Evolutionary conservation across 2,329 filamentous ascomycete genomes (phyloP).

Genomic region (Sclerotinia subarctica): DNA sequence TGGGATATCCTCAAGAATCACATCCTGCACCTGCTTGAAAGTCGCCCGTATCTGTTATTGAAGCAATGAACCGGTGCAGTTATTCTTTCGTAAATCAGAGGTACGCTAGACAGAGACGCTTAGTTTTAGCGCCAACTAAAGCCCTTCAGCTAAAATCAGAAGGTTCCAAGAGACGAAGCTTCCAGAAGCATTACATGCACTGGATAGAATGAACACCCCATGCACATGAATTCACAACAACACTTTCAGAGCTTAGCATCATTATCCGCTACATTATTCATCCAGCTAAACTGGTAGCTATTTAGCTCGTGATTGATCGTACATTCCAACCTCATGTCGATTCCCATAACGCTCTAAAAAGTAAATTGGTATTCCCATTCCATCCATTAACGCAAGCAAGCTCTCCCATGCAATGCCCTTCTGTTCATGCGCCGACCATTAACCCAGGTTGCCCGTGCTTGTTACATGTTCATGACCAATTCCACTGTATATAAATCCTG

Average conservation of each 20-base stretch:
- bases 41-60: too few species aligned
- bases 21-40: too few species aligned
- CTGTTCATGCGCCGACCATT: not conserved
- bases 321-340: not conserved
- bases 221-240: not conserved
- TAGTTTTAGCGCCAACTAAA: too few species aligned
- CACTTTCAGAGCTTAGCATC: not conserved
- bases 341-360: constrained; percentile 4
- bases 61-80: too few species aligned
- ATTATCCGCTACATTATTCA: not conserved
- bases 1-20: too few species aligned
- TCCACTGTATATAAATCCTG: not conserved
- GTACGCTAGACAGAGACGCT: too few species aligned
- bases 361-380: constrained; percentile 4
- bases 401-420: not conserved
- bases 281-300: not conserved
- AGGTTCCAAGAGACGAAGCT: too few species aligned
- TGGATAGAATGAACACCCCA: too few species aligned
- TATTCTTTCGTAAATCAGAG: too few species aligned
- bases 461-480: not conserved
- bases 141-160: too few species aligned
- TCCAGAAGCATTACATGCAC: not conserved
- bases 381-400: not conserved
- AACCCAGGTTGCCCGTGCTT: not conserved
- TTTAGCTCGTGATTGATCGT: not conserved